A percentile compares a stretch with the other conserved stretches of the same genome.
Evolutionary conservation across 805 yeast species (phyloP).

Genomic region (Kluyveromyces siamensis): DNA sequence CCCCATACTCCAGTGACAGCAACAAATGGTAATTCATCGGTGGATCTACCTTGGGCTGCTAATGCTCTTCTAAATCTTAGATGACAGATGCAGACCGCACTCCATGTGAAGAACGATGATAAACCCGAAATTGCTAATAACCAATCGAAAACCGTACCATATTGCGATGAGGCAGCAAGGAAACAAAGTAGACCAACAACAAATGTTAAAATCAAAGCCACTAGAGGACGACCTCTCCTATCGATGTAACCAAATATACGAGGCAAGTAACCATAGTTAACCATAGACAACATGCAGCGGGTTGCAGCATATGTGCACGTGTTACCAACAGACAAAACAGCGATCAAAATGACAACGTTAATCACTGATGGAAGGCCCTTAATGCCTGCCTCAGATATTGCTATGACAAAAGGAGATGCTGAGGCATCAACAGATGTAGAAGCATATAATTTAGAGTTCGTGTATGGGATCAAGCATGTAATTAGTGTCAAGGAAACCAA

Average conservation of each 20-base stretch:
- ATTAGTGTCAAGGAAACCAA: constrained; percentile 34
- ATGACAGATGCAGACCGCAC: constrained; percentile 48
- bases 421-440: constrained; percentile 45
- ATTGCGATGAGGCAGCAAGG: constrained; percentile 42
- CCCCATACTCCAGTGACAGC: constrained; percentile 65
- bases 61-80: constrained; percentile 58
- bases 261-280: constrained; percentile 57
- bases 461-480: constrained; percentile 39
- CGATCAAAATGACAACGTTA: constrained; percentile 57
- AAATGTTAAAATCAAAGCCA: constrained; percentile 42
- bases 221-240: constrained; percentile 57
- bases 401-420: constrained; percentile 74
- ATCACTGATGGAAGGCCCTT: constrained; percentile 53
- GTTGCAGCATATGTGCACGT: constrained; percentile 61
- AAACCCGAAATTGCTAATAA: constrained; percentile 53
- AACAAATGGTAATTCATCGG: constrained; percentile 56
- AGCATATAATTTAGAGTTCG: constrained; percentile 36
- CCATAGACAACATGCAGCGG: constrained; percentile 53
- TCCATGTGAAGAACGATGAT: constrained; percentile 56
- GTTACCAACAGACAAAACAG: constrained; percentile 64
- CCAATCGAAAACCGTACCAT: constrained; percentile 54
- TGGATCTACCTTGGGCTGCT: constrained; percentile 52
- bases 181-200: constrained; percentile 50
- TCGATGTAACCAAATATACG: constrained; percentile 49
- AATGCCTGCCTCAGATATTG: constrained; percentile 54